These are phyloP conservation scores for Lentinula sp. DNA, from an alignment of 768 basidiomycete genomes.

Conservation along the genomic window DNA sequence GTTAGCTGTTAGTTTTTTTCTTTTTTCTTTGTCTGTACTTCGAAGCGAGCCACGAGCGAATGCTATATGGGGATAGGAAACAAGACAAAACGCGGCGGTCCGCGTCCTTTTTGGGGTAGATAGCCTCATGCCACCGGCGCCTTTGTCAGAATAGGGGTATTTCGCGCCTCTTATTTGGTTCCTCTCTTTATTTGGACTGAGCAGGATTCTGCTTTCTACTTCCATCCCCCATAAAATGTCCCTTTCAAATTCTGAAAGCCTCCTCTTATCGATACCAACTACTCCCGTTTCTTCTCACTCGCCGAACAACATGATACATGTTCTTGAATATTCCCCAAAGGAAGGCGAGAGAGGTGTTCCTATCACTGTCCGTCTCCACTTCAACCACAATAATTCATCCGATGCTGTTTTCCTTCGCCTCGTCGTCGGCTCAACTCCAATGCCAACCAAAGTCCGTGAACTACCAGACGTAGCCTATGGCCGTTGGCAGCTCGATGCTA, in stretches of 20 bases:
- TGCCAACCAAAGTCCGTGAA: slow-evolving; percentile 60
- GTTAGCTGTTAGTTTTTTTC: slow-evolving; percentile 27
- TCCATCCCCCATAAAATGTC: slow-evolving; percentile 2
- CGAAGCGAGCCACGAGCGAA: not conserved
- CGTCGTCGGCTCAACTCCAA: slow-evolving; percentile 63
- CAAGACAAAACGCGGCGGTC: slow-evolving; percentile 5
- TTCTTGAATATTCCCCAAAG: slow-evolving; percentile 57
- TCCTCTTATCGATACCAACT: slow-evolving; percentile 3
- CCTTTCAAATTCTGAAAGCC: not conserved
- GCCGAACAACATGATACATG: slow-evolving; percentile 39
- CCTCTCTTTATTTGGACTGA: not conserved
- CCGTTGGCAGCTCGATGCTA: slow-evolving; percentile 60
- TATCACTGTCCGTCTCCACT: slow-evolving; percentile 60
- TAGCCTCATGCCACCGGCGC: not conserved
- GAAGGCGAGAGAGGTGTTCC: slow-evolving; percentile 60
- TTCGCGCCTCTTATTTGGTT: not conserved
- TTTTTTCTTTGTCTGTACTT: not conserved
- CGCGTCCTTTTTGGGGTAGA: not conserved
- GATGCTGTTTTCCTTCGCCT: slow-evolving; percentile 64
- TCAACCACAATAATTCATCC: slow-evolving; percentile 40
- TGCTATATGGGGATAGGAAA: not conserved
- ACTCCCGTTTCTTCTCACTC: slow-evolving; percentile 36
- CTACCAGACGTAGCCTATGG: slow-evolving; percentile 40
- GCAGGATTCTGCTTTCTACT: not conserved
- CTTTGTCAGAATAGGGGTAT: not conserved